Evolutionary conservation across 495 filamentous ascomycete species (phyloP).

Genomic region (Aspergillus baeticus): DNA sequence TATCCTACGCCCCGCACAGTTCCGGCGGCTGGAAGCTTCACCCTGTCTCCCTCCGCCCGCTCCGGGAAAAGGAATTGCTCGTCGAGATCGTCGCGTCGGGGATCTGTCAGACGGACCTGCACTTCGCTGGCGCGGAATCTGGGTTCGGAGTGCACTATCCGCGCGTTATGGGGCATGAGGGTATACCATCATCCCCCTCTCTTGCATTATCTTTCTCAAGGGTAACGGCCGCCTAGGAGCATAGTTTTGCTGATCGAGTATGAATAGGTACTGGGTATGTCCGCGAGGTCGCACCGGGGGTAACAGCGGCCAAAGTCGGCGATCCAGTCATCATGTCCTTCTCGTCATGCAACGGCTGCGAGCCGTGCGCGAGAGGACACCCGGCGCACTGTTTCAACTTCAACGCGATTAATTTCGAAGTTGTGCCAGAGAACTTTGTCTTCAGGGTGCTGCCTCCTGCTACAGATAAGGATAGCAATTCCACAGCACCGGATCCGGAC

Average conservation of each 20-base stretch:
- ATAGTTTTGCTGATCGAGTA: background rate
- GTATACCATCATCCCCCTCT: slow-evolving; percentile 7
- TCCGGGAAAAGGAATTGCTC: slow-evolving; percentile 31
- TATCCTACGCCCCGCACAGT: slow-evolving; percentile 19
- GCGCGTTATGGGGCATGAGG: slow-evolving; percentile 22
- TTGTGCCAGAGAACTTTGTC: slow-evolving; percentile 2
- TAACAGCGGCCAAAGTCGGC: slow-evolving; percentile 33
- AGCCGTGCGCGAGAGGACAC: slow-evolving; percentile 13
- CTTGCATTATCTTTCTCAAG: too few species aligned
- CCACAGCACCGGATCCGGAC: background rate
- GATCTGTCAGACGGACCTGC: slow-evolving; percentile 40
- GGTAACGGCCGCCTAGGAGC: too few species aligned
- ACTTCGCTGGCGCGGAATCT: slow-evolving; percentile 11
- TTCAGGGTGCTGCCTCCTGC: slow-evolving; percentile 24
- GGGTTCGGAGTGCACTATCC: slow-evolving; percentile 21
- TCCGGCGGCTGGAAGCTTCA: slow-evolving; percentile 20
- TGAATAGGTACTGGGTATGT: slow-evolving; percentile 40
- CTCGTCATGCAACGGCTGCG: slow-evolving; percentile 32
- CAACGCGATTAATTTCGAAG: slow-evolving; percentile 30
- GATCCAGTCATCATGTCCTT: slow-evolving; percentile 46
- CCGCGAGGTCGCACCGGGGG: slow-evolving; percentile 34
- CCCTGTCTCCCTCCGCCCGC: slow-evolving; percentile 23
- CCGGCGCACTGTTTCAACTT: slow-evolving; percentile 29
- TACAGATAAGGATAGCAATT: slow-evolving; percentile 8
- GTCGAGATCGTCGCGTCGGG: slow-evolving; percentile 39